Evolutionary conservation across 345 rosid genomes (phyloP).

Genomic region (Ceriops tagal): DNA sequence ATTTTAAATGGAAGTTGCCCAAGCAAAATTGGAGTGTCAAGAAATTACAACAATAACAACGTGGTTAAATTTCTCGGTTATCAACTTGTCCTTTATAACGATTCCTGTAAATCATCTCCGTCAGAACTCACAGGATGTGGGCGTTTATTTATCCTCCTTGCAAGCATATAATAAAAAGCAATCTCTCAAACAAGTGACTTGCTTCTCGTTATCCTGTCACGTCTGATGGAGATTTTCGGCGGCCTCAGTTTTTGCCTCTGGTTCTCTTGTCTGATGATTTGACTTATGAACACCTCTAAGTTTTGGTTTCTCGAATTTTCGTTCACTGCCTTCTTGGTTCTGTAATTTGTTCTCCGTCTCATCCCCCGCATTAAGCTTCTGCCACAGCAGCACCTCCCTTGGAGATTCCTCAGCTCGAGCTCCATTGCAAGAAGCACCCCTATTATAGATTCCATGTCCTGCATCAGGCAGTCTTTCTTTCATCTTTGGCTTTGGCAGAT

Average conservation of each 20-base stretch:
- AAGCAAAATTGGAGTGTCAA: constrained; percentile 1
- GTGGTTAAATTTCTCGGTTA: neutral
- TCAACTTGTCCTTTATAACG: neutral
- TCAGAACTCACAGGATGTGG: constrained; percentile 10
- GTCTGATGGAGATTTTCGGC: constrained; percentile 4
- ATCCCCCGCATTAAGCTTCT: neutral
- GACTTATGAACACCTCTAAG: constrained; percentile 10
- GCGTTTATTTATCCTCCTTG: constrained; percentile 7
- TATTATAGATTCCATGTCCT: neutral
- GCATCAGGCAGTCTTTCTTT: neutral
- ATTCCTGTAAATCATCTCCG: neutral
- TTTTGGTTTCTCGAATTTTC: neutral
- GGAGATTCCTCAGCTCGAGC: constrained; percentile 15
- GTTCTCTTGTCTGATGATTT: neutral
- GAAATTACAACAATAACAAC: neutral
- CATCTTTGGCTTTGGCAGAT: constrained; percentile 13
- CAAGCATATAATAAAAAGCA: neutral
- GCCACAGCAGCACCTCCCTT: constrained; percentile 4
- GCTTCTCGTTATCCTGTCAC: constrained; percentile 7
- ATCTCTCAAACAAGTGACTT: constrained; percentile 13
- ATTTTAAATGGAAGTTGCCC: constrained; percentile 11
- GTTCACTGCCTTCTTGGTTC: neutral
- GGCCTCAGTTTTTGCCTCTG: constrained; percentile 4
- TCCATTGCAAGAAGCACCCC: constrained; percentile 4
- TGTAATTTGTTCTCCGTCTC: constrained; percentile 1